These are phyloP conservation scores for Yamadazyma conglobata DNA, from an alignment of 1,139 yeast genomes.

Conservation along the genomic window DNA sequence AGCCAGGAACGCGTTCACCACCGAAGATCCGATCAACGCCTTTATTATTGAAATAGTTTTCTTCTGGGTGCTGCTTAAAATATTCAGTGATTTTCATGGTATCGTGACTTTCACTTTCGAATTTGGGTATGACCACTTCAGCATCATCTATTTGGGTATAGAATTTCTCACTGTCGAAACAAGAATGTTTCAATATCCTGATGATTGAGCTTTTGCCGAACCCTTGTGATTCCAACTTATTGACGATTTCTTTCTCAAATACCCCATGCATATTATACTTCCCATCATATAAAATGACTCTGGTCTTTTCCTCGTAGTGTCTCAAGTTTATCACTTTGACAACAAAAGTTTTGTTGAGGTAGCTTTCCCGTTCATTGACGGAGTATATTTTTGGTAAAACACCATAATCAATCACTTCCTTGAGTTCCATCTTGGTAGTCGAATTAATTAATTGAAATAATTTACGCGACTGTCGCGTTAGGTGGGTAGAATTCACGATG, in stretches of 20 bases:
- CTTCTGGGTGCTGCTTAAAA: slow-evolving; percentile 53
- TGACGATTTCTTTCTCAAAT: slow-evolving; percentile 56
- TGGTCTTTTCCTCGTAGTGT: slow-evolving; percentile 38
- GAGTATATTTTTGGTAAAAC: slow-evolving; percentile 28
- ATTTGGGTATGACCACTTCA: slow-evolving; percentile 40
- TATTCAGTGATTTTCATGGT: slow-evolving; percentile 50
- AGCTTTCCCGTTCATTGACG: slow-evolving; percentile 20
- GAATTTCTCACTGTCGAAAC: slow-evolving; percentile 50
- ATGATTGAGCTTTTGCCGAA: slow-evolving; percentile 33
- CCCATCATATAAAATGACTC: slow-evolving; percentile 66
- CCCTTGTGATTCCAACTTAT: slow-evolving; percentile 47
- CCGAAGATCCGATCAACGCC: slow-evolving; percentile 14
- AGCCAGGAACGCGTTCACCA: too few species aligned
- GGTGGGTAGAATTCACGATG: too few species aligned
- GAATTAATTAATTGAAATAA: neutral
- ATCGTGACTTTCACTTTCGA: slow-evolving; percentile 37
- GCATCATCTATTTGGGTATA: slow-evolving; percentile 54
- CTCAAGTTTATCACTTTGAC: slow-evolving; percentile 48
- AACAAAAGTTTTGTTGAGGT: slow-evolving; percentile 29
- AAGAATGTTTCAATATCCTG: slow-evolving; percentile 39
- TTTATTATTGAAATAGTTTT: slow-evolving; percentile 29
- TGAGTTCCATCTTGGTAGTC: slow-evolving; percentile 6
- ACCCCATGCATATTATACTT: slow-evolving; percentile 60
- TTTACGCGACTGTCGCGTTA: slow-evolving; percentile 3
- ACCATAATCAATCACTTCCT: slow-evolving; percentile 18